These are phyloP conservation scores for Hygrocybe coccinea DNA, from an alignment of 768 basidiomycete genomes.

Conservation along the genomic window DNA sequence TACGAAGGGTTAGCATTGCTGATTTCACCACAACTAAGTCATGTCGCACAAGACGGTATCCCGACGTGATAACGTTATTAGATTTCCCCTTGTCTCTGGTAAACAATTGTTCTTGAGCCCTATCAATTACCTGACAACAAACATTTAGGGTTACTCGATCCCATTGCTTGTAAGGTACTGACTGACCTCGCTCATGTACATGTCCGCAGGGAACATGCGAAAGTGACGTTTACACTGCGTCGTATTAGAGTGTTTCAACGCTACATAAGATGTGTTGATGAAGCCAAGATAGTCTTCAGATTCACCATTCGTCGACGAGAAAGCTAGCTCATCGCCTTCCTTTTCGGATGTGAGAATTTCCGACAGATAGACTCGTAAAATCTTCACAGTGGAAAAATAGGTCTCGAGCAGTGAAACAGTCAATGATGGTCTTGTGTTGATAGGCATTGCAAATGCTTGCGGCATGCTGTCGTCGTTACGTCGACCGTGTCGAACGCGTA, in stretches of 20 bases:
- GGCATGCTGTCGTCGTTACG: no score
- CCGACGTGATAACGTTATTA: slow-evolving; percentile 59
- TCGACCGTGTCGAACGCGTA: no score
- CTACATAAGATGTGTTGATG: slow-evolving; percentile 46
- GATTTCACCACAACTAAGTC: background rate
- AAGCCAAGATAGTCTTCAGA: slow-evolving; percentile 30
- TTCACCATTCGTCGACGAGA: slow-evolving; percentile 23
- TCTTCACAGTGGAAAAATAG: slow-evolving; percentile 41
- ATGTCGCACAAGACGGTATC: slow-evolving; percentile 53
- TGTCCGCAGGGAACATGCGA: slow-evolving; percentile 35
- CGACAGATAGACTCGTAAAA: slow-evolving; percentile 36
- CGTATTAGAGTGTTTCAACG: slow-evolving; percentile 22
- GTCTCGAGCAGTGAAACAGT: slow-evolving; percentile 35
- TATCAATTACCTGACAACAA: slow-evolving; percentile 50
- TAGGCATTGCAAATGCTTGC: background rate
- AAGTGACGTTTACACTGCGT: slow-evolving; percentile 19
- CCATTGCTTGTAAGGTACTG: background rate
- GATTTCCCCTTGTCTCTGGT: slow-evolving; percentile 23
- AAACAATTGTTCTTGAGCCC: slow-evolving; percentile 52
- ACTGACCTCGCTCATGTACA: slow-evolving; percentile 53
- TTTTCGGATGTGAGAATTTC: slow-evolving; percentile 28
- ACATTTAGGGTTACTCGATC: background rate
- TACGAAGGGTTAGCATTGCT: background rate
- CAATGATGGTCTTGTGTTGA: slow-evolving; percentile 6
- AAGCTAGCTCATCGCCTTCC: slow-evolving; percentile 1